Evolutionary conservation across 331 rosid species (phyloP), one percentile per base, ranked within the genome.

Genomic region (Saraca asoca): DNA sequence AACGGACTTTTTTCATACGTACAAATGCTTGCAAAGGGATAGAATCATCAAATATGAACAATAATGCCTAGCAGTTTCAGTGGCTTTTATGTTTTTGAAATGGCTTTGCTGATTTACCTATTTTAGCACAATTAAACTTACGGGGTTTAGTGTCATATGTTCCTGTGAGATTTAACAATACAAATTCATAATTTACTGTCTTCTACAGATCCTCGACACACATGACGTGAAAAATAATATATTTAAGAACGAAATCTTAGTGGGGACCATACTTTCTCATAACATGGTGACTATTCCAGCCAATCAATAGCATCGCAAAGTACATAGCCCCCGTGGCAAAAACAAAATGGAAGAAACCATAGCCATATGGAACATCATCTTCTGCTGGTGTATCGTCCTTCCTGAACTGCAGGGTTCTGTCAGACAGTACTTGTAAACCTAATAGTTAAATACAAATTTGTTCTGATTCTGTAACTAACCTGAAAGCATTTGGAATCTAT

Each of bases 271-370:
- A 90, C 99, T 76, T 86, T 80, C 66, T 81, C 91, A 93, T 93
- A 16, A 83, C 42, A 64, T 81, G 96, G 43, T 91, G 86, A 72
- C 86, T 75, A 51, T 86, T 84, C 97, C 97, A 91, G 59, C 97
- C 90, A 41, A 84, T 77, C 75, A 91, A 75, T 14, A 91, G 81
- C 97, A 91, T 91, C 11, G 96, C 99, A 58, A 94, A 94, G 83
- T 94, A 90, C 99, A 94, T 94, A 19, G 99, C 97, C 60, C 99
- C 99, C 0, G 96, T 90, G 41, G 99, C 96, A 42, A 94, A 94
- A 58, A 94, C 99, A 48, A 94, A 79, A 74, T 94, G 99, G 79
- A 94, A 94, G 87, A 94, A 94, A 14, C 99, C 99, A 70, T 94
- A 94, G 67, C 99, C 99, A 49, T 94, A 94, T 15, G 97, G 99